A percentile compares a stretch with the other conserved stretches of the same genome.
Evolutionary conservation across 495 filamentous ascomycete genomes (phyloP).

Genomic region (Schizothecium vesticola): DNA sequence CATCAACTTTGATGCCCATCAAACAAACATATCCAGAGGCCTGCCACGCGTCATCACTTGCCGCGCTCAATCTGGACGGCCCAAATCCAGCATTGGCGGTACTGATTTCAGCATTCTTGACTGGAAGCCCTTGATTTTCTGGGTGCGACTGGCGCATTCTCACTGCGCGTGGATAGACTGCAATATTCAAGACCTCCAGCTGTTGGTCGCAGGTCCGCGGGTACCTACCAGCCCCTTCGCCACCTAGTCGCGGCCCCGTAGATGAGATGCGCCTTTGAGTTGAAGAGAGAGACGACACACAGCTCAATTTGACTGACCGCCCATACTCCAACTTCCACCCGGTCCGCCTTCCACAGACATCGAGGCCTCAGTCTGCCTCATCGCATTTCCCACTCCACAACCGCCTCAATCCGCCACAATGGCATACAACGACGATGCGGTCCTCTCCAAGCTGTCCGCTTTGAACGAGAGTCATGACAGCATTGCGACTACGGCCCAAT

Average conservation of each 20-base stretch:
- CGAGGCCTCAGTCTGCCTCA: neutral
- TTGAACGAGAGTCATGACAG: conserved; percentile 95
- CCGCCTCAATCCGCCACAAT: conserved; percentile 40
- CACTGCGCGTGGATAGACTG: conserved; percentile 12
- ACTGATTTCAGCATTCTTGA: neutral
- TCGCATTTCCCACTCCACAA: neutral
- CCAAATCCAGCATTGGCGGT: neutral
- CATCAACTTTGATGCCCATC: conserved; percentile 10
- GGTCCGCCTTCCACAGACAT: neutral
- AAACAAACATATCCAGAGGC: conserved; percentile 13
- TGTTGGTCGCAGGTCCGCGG: neutral
- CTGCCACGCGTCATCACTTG: conserved; percentile 12
- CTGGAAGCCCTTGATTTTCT: conserved; percentile 2
- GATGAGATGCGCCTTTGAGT: conserved; percentile 13
- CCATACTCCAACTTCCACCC: neutral
- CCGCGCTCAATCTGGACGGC: conserved; percentile 7
- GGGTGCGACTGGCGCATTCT: conserved; percentile 1
- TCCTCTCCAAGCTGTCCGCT: conserved; percentile 86
- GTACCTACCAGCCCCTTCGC: neutral
- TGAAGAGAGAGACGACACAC: conserved; percentile 2
- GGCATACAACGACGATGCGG: conserved; percentile 91
- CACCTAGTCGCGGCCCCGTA: conserved; percentile 10
- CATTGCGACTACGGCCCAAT: conserved; percentile 92
- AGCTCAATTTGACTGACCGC: neutral
- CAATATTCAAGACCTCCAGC: conserved; percentile 6